Evolutionary conservation across 495 filamentous ascomycete species (phyloP), one percentile per base, ranked within the genome.

Genomic region (Xylaria flabelliformis): DNA sequence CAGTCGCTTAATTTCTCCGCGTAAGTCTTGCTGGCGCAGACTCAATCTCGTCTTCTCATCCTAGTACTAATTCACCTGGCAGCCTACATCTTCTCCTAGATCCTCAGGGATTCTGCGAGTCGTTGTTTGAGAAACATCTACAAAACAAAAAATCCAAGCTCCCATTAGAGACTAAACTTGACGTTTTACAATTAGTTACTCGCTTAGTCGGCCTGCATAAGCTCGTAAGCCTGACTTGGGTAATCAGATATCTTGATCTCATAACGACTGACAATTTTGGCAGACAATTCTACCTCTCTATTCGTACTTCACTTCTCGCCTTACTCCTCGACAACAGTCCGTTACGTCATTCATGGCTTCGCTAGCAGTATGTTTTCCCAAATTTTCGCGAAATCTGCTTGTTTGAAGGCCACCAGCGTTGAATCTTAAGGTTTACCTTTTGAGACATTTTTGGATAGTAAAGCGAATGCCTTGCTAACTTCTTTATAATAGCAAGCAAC

Each of bases 1-100:
- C 93, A 95, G 76, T 90, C 91, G 0, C 87, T 98, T 29, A 98
- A 99, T 83, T 99, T 99, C 82, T 97, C 95, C 0, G 97, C 97
- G n/a, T 88, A 36, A 58, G 70, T 72, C 26, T 26, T 58, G 3
- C 36, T 10, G 4, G 12, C 17, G 8, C 10, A 19, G 93, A n/a
- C 24, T 41, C 17, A 13, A 29, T 12, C 39, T 48, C 61, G 21
- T 24, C 19, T 21, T 24, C 32, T 63, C 13, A n/a, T n/a, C 5
- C 53, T 34, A 6, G 24, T 63, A 17, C 63, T 72, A n/a, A 72
- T 29, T 53, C 34, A 50, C 17, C 29, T 41, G 39, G 13, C 15
- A 72, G 70, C 32, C 41, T 86, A 3, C 96, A 98, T 79, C 87
- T 99, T 17, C 86, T 99, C 5, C 92, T 97, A 79, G 97, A 98